A percentile compares a stretch with the other conserved stretches of the same genome.
These are phyloP conservation scores for Maudiozyma pseudohumilis DNA, from an alignment of 805 yeast genomes.

Conservation along the genomic window DNA sequence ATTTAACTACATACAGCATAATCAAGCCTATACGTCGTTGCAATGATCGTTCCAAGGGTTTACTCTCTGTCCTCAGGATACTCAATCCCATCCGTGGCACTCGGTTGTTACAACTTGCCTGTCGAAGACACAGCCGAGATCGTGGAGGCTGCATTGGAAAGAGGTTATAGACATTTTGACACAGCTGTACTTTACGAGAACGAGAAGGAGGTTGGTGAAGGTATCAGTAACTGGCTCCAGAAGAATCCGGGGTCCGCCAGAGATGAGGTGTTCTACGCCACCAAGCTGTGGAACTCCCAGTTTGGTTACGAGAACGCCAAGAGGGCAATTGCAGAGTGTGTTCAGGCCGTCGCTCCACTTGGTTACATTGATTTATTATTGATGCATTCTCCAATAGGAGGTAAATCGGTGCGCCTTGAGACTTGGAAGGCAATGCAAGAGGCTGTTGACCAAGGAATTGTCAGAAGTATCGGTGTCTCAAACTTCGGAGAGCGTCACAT, in stretches of 20 bases:
- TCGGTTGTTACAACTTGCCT: slow-evolving; percentile 44
- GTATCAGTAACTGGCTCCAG: slow-evolving; percentile 42
- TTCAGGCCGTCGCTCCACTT: slow-evolving; percentile 41
- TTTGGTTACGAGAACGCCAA: slow-evolving; percentile 51
- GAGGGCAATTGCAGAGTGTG: slow-evolving; percentile 46
- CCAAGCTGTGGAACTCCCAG: slow-evolving; percentile 64
- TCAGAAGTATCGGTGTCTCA: slow-evolving; percentile 68
- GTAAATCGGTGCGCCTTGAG: slow-evolving; percentile 40
- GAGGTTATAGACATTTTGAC: slow-evolving; percentile 69
- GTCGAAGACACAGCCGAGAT: slow-evolving; percentile 31
- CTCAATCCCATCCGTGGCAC: slow-evolving; percentile 45
- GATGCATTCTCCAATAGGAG: slow-evolving; percentile 54
- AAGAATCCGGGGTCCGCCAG: slow-evolving; percentile 37
- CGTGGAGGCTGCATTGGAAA: slow-evolving; percentile 46
- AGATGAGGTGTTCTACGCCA: slow-evolving; percentile 50
- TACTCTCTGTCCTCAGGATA: slow-evolving; percentile 46
- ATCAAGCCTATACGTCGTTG: neutral
- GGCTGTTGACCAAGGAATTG: slow-evolving; percentile 46
- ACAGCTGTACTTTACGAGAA: slow-evolving; percentile 61
- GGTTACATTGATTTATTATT: slow-evolving; percentile 65
- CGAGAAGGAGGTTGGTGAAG: slow-evolving; percentile 52
- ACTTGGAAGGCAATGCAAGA: slow-evolving; percentile 72
- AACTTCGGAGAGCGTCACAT: slow-evolving; percentile 56
- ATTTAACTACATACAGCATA: neutral
- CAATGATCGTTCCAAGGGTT: slow-evolving; percentile 1